phyloP scores from a whole-genome alignment of 1,284 basidiomycete genomes.

The Crocinoboletus sp. region DNA sequence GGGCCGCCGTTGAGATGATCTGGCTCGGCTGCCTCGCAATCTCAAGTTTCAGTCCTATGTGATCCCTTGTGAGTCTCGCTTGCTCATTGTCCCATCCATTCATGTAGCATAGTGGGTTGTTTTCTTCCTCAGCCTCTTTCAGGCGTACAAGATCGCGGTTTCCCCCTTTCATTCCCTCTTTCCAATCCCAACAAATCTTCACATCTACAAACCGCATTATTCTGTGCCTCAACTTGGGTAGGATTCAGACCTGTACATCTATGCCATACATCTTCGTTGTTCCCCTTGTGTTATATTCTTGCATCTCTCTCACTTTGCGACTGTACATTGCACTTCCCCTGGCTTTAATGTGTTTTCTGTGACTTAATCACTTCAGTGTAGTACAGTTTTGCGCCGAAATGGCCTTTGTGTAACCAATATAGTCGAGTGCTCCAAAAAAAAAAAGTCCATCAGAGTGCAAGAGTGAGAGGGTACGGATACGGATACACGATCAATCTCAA shows the following conservation, averaged over 20 bases:
- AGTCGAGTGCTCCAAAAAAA: slow-evolving; percentile 3
- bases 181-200: slow-evolving; percentile 2
- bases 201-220: slow-evolving; percentile 12
- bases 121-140: slow-evolving; percentile 2
- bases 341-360: slow-evolving; percentile 1
- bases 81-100: too few species aligned
- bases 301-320: slow-evolving; percentile 8
- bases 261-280: slow-evolving; percentile 9
- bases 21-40: slow-evolving; percentile 77
- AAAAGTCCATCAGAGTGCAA: slow-evolving; percentile 1
- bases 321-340: slow-evolving; percentile 19
- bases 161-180: slow-evolving; percentile 1
- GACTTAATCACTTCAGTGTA: slow-evolving; percentile 21
- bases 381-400: slow-evolving; percentile 12
- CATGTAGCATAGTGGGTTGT: slow-evolving; percentile 14
- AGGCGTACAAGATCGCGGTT: not conserved
- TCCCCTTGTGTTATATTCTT: slow-evolving; percentile 15
- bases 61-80: slow-evolving; percentile 1
- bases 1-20: slow-evolving; percentile 75
- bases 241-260: slow-evolving; percentile 26
- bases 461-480: not conserved
- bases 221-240: too few species aligned
- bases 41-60: slow-evolving; percentile 52
- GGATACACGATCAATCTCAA: slow-evolving; percentile 10
- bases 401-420: slow-evolving; percentile 14